phyloP scores from a whole-genome alignment of 1,284 basidiomycete genomes.

The Peniophora sp. region DNA sequence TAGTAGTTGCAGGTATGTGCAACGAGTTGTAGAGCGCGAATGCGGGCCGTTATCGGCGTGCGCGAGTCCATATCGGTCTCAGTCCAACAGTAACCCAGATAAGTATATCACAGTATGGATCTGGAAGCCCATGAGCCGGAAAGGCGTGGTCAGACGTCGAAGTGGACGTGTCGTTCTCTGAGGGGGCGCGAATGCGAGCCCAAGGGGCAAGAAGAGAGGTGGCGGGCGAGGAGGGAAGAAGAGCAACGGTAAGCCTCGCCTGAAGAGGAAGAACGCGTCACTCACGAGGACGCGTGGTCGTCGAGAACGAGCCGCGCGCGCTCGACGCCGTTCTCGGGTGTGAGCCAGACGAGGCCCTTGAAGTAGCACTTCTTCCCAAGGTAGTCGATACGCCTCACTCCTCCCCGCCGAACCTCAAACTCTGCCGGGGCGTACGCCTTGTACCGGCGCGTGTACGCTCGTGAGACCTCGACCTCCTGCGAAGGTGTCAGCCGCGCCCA shows the following conservation, averaged over 20 bases:
- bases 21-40: too few relatives aligned
- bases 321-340: constrained; percentile 27
- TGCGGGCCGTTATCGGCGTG: too few relatives aligned
- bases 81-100: too few relatives aligned
- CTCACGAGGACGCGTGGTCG: background rate
- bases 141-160: background rate
- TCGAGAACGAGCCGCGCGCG: constrained; percentile 30
- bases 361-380: constrained; percentile 43
- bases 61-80: too few relatives aligned
- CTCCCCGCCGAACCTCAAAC: constrained; percentile 7
- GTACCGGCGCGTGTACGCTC: constrained; percentile 50
- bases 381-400: constrained; percentile 52
- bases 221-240: background rate
- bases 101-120: too few relatives aligned
- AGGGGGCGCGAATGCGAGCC: background rate
- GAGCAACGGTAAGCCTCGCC: background rate
- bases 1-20: too few relatives aligned
- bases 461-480: constrained; percentile 36
- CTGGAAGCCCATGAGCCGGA: background rate
- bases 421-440: constrained; percentile 29
- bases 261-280: background rate
- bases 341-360: constrained; percentile 40
- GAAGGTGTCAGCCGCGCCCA: constrained; percentile 37
- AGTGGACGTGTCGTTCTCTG: background rate
- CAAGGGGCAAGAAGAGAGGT: background rate